These are phyloP conservation scores for Biscogniauxia mediterranea DNA, from an alignment of 2,329 filamentous ascomycete genomes.

Conservation along the genomic window DNA sequence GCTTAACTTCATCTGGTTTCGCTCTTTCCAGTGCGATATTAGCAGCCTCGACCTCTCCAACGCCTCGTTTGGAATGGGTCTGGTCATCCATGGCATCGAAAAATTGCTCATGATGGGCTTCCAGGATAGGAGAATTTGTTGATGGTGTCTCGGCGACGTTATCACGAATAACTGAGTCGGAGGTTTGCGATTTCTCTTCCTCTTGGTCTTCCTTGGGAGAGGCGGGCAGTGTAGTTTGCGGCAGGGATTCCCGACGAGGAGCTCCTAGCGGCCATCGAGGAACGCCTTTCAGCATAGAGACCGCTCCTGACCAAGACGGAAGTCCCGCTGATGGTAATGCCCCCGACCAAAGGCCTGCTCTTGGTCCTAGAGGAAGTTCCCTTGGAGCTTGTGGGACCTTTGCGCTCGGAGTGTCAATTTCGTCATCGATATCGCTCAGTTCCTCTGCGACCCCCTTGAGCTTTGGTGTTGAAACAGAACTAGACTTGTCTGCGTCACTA, in stretches of 20 bases:
- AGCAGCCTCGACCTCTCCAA: background rate
- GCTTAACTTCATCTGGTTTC: background rate
- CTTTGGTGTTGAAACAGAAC: constrained; percentile 11
- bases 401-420: background rate
- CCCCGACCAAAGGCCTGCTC: background rate
- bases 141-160: constrained; percentile 1
- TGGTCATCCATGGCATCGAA: constrained; percentile 9
- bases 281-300: background rate
- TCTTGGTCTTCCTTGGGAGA: constrained; percentile 20
- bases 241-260: background rate
- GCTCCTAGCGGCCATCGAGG: background rate
- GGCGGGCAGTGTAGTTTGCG: background rate
- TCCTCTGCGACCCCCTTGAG: constrained; percentile 42
- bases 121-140: background rate
- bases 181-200: constrained; percentile 11
- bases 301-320: no score
- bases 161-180: background rate
- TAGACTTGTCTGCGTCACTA: constrained; percentile 6
- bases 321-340: background rate
- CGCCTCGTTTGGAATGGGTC: background rate
- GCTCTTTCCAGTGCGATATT: background rate
- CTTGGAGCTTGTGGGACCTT: background rate
- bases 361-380: background rate
- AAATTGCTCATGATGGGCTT: constrained; percentile 13
- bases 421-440: constrained; percentile 22